These are phyloP conservation scores for Astrephomene gubernaculifera DNA, from an alignment of 139 green algal species.

Conservation along the genomic window DNA sequence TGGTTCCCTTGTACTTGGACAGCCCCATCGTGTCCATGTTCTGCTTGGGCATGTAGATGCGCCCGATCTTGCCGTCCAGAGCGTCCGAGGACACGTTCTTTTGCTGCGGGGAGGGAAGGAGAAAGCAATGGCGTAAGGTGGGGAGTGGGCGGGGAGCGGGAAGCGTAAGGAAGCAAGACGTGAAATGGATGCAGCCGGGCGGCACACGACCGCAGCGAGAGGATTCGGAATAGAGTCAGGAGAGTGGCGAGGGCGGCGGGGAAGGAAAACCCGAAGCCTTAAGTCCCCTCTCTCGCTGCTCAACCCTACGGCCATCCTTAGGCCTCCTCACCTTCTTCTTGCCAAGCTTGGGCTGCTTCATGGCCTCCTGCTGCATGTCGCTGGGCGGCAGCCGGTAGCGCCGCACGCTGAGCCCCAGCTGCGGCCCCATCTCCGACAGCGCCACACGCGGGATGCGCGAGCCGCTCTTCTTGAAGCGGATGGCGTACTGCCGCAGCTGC, in stretches of 20 bases:
- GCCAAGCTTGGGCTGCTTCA: slow-evolving; percentile 72
- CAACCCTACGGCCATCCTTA: no score
- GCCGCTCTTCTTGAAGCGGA: slow-evolving; percentile 85
- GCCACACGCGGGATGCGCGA: slow-evolving; percentile 77
- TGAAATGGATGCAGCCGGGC: no score
- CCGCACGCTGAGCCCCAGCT: slow-evolving; percentile 82
- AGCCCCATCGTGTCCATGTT: slow-evolving; percentile 83
- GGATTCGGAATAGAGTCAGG: no score
- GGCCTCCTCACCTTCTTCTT: slow-evolving; percentile 93
- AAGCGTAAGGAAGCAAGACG: no score
- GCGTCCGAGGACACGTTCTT: slow-evolving; percentile 89
- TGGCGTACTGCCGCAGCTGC: slow-evolving; percentile 81
- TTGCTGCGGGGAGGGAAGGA: slow-evolving; percentile 66
- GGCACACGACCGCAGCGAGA: no score
- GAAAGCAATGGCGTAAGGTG: no score
- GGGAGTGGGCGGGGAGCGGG: no score
- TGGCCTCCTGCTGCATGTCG: slow-evolving; percentile 89
- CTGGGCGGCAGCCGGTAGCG: slow-evolving; percentile 65
- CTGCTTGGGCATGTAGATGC: slow-evolving; percentile 95
- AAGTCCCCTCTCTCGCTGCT: no score
- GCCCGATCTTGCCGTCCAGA: slow-evolving; percentile 88
- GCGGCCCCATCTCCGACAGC: slow-evolving; percentile 89
- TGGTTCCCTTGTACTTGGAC: slow-evolving; percentile 92
- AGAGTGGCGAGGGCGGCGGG: no score
- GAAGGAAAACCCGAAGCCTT: no score